phyloP scores from a whole-genome alignment of 2,329 filamentous ascomycete genomes.

The Gnomoniopsis sp. region DNA sequence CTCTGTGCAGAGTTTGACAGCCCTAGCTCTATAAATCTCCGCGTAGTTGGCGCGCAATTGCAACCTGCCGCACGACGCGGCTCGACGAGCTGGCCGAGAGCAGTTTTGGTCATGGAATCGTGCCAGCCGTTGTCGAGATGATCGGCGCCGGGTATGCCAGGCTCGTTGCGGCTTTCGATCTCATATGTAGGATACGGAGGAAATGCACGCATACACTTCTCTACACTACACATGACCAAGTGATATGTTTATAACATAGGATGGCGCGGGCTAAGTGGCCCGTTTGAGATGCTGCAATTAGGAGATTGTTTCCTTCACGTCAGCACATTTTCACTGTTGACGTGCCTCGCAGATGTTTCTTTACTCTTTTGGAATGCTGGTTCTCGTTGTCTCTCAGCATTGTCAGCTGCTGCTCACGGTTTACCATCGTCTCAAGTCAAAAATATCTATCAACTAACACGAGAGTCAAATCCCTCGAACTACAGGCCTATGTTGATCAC shows the following conservation, averaged over 20 bases:
- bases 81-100: constrained; percentile 5
- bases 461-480: too few species aligned
- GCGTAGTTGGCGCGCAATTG: neutral
- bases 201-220: neutral
- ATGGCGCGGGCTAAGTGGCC: neutral
- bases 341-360: too few species aligned
- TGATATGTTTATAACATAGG: neutral
- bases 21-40: constrained; percentile 19
- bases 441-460: too few species aligned
- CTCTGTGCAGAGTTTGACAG: constrained; percentile 20
- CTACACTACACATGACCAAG: neutral
- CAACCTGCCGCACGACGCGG: constrained; percentile 3
- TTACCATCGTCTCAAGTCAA: too few species aligned
- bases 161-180: neutral
- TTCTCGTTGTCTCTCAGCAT: too few species aligned
- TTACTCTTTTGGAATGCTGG: too few species aligned
- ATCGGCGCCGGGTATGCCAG: neutral
- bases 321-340: too few species aligned
- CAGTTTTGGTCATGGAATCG: neutral
- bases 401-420: too few species aligned
- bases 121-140: neutral
- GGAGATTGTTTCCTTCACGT: too few species aligned
- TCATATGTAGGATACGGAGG: neutral
- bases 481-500: too few species aligned
- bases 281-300: neutral